A percentile compares a stretch with the other conserved stretches of the same genome.
Evolutionary conservation across 148 eudicot species (phyloP).

Genomic region (Vaccinium vitisidaea): DNA sequence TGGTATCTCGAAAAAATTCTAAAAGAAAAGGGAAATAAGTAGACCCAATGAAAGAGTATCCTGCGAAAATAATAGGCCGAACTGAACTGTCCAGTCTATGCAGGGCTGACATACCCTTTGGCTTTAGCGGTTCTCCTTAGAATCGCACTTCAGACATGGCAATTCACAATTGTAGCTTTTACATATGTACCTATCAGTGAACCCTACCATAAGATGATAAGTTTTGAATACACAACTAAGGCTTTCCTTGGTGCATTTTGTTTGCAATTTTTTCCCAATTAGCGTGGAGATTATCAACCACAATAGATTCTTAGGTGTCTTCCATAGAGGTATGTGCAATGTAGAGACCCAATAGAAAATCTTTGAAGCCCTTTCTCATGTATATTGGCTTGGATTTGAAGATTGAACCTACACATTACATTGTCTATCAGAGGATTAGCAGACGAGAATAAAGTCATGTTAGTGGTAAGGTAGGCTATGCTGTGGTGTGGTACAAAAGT

Average conservation of each 20-base stretch:
- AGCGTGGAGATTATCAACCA: background rate
- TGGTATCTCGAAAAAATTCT: background rate
- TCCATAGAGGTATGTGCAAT: background rate
- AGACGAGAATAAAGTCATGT: background rate
- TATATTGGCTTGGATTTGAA: background rate
- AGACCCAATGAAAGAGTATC: background rate
- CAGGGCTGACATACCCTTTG: background rate
- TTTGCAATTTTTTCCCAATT: background rate
- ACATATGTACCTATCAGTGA: background rate
- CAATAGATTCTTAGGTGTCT: background rate
- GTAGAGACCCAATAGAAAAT: background rate
- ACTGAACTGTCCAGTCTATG: background rate
- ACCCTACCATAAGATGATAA: background rate
- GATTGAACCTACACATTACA: background rate
- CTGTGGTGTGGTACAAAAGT: background rate
- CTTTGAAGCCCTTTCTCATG: background rate
- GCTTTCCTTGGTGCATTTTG: background rate
- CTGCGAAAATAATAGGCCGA: background rate
- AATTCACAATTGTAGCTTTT: background rate
- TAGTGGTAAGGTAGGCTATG: background rate
- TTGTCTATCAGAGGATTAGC: background rate
- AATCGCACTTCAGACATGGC: background rate
- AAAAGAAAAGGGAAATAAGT: background rate
- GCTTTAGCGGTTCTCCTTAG: background rate
- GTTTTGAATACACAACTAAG: background rate